Evolutionary conservation across 495 filamentous ascomycete genomes (phyloP).

Genomic region (Glonium stellatum): DNA sequence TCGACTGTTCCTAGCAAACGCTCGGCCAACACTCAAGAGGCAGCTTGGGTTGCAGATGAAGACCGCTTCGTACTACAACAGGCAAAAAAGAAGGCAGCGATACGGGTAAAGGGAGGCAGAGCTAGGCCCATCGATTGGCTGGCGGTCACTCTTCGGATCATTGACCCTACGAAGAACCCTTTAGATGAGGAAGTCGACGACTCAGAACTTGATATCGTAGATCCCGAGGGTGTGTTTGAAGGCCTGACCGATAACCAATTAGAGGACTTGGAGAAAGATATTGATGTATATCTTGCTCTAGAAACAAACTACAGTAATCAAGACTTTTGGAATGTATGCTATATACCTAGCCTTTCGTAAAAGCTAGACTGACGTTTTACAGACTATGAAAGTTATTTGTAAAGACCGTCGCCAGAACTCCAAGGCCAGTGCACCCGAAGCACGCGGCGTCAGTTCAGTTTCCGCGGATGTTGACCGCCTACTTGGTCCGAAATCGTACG

Average conservation of each 20-base stretch:
- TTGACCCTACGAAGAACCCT: constrained; percentile 64
- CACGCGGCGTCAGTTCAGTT: constrained; percentile 71
- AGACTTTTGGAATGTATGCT: constrained; percentile 74
- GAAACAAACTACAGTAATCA: constrained; percentile 70
- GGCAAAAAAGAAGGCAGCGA: constrained; percentile 95
- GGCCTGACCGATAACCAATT: constrained; percentile 64
- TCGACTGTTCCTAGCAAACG: constrained; percentile 34
- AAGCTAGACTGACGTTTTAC: constrained; percentile 27
- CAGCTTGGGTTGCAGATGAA: constrained; percentile 80
- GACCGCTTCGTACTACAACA: constrained; percentile 95
- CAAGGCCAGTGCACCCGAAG: constrained; percentile 54
- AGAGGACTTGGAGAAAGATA: constrained; percentile 73
- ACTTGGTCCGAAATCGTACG: constrained; percentile 75
- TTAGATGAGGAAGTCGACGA: constrained; percentile 83
- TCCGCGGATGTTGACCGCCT: constrained; percentile 82
- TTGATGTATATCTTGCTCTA: constrained; percentile 73
- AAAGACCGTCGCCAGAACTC: constrained; percentile 65
- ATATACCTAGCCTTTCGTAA: not conserved
- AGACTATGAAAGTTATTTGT: constrained; percentile 80
- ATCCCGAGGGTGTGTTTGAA: constrained; percentile 78
- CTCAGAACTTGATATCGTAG: constrained; percentile 66
- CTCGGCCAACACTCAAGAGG: constrained; percentile 35
- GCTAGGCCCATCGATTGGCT: constrained; percentile 95
- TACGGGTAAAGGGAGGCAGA: constrained; percentile 87
- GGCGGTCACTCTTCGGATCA: constrained; percentile 79